Base-by-base conservation (phyloP, 495 filamentous ascomycete genomes). In the Astrothelium macrocarpum region DNA sequence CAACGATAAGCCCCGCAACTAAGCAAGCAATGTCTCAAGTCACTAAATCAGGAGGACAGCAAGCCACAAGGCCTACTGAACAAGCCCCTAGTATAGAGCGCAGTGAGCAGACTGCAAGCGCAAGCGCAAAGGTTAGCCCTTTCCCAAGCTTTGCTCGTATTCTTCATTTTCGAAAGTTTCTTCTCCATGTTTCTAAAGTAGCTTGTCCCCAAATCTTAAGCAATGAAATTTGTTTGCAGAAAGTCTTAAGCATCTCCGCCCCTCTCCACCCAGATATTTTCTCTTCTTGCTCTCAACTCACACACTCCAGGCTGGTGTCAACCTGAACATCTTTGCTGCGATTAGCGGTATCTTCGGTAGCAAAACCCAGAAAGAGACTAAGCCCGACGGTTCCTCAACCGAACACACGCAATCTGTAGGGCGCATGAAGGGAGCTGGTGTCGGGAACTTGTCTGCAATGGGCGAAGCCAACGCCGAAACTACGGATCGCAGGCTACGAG, bases 251-350 rank as follows among this genome's bases (percentile, higher is more conserved):
- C 14, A 43, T 11, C 53, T 7, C 18, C 9, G 32, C 26, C 12
- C 7, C 11, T 31, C 20, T 43, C 25, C 31, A 28, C 20, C 18
- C 1, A 62, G 0, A 20, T 32, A 5, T 1, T 31, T 12, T 32
- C 23, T 32, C 26, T 28, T 60, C 18, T 32, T n/a, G 25, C 58
- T 59, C 60, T 66, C 16, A 42, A 10, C 26, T 28, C 23, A 42
- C 45, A 26, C 31, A 26, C n/a, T 18, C 3, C 53, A 75, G 73
- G 73, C 73, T 16, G 73, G 73, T 34, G 62, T 75, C 26, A 75
- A 73, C 42, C 66, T 75, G 39, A 75, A 74, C 66, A 59, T 75
- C 63, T 65, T 71, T 59, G 73, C 69, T 62, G 73, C 71, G 26
- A 43, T 75, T 46, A 62, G 64, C 46, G 70, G 73, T 42, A 65